A percentile compares a stretch with the other conserved stretches of the same genome.
phyloP scores from a whole-genome alignment of 257 asterid genomes.

The Ilex aquifolium region DNA sequence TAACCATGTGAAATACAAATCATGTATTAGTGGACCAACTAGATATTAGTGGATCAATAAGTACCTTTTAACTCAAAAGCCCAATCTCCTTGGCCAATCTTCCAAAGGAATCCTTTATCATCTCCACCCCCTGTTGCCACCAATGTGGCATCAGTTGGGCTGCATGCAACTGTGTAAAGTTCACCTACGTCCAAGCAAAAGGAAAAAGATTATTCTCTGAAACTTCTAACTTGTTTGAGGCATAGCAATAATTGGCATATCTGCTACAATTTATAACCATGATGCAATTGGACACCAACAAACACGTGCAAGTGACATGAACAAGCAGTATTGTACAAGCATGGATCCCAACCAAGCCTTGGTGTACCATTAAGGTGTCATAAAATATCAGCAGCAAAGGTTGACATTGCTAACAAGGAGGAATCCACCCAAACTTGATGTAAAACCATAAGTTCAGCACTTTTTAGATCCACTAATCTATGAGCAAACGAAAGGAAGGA shows the following conservation, averaged over 20 bases:
- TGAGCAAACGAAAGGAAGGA: too few relatives aligned
- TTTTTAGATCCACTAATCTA: too few relatives aligned
- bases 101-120: conserved; percentile 89
- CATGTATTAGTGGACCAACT: not conserved
- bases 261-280: not conserved
- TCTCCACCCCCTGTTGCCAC: conserved; percentile 99
- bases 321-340: too few relatives aligned
- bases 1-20: too few relatives aligned
- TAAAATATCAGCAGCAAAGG: too few relatives aligned
- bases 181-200: conserved; percentile 51
- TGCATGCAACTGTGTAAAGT: conserved; percentile 65
- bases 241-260: not conserved
- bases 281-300: too few relatives aligned
- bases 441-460: too few relatives aligned
- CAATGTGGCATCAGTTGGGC: conserved; percentile 70
- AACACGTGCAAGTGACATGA: too few relatives aligned
- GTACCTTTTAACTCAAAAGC: conserved; percentile 75
- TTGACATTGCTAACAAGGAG: too few relatives aligned
- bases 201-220: conserved; percentile 7
- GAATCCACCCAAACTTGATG: too few relatives aligned
- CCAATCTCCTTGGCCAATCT: conserved; percentile 66
- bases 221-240: not conserved
- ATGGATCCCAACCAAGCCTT: too few relatives aligned
- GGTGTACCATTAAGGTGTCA: too few relatives aligned
- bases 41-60: not conserved